Conservation (phyloP, 2,329 filamentous ascomycete species). For the Colletotrichum tanaceti region DNA sequence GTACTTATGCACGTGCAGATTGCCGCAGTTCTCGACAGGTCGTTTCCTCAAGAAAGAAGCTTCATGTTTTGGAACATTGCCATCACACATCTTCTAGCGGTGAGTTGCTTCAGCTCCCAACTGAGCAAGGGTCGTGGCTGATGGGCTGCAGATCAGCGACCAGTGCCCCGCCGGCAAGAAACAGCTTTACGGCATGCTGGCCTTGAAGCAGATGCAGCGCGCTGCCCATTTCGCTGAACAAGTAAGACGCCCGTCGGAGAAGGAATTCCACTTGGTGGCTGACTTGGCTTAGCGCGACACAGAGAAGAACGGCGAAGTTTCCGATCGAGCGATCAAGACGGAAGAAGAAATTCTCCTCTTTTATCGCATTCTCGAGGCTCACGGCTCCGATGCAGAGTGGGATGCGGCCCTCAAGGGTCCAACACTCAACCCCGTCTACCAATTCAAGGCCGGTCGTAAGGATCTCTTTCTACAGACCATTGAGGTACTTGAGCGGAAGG, state of each 20-base stretch:
- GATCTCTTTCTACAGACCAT: slow-evolving; percentile 59
- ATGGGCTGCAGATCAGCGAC: slow-evolving; percentile 53
- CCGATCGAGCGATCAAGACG: slow-evolving; percentile 52
- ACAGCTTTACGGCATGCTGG: slow-evolving; percentile 63
- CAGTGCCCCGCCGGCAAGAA: slow-evolving; percentile 62
- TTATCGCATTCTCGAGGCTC: slow-evolving; percentile 59
- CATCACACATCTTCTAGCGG: slow-evolving; percentile 64
- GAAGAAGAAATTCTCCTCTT: slow-evolving; percentile 65
- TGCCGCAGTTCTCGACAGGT: slow-evolving; percentile 64
- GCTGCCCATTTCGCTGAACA: slow-evolving; percentile 60
- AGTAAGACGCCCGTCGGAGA: slow-evolving; percentile 46
- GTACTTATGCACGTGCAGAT: slow-evolving; percentile 55
- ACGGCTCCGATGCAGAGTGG: slow-evolving; percentile 57
- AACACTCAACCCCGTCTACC: slow-evolving; percentile 55
- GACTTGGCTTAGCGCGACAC: slow-evolving; percentile 16
- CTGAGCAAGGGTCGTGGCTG: neutral
- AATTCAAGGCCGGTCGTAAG: slow-evolving; percentile 61
- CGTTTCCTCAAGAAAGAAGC: slow-evolving; percentile 59
- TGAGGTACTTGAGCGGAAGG: slow-evolving; percentile 50
- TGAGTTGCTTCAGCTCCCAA: slow-evolving; percentile 47
- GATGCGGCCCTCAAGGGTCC: slow-evolving; percentile 53
- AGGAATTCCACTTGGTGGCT: neutral
- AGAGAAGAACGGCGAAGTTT: slow-evolving; percentile 23
- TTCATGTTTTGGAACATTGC: slow-evolving; percentile 68
- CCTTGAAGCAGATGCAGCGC: slow-evolving; percentile 63